These are phyloP conservation scores for Silene vulgaris DNA, from an alignment of 179 eudicot genomes.

Conservation along the genomic window DNA sequence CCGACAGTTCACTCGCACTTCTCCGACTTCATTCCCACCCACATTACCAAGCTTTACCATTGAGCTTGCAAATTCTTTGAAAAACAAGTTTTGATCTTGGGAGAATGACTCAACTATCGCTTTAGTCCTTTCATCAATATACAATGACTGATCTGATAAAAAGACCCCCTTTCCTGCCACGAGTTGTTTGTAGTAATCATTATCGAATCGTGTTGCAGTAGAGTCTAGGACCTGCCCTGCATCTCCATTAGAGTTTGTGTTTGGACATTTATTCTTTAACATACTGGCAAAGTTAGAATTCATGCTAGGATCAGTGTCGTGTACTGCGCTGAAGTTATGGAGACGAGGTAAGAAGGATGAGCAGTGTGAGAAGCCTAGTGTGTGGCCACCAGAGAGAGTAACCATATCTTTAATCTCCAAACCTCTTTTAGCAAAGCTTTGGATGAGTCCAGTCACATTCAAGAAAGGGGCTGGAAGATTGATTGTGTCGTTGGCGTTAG, in stretches of 20 bases:
- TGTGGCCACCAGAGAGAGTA: constrained; percentile 67
- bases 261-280: constrained; percentile 45
- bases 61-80: constrained; percentile 48
- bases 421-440: constrained; percentile 49
- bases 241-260: constrained; percentile 30
- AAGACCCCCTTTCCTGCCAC: constrained; percentile 50
- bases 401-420: constrained; percentile 47
- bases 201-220: constrained; percentile 46
- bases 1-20: constrained; percentile 50
- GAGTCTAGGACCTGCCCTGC: constrained; percentile 58
- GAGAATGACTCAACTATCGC: constrained; percentile 45
- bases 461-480: constrained; percentile 49
- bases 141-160: constrained; percentile 49
- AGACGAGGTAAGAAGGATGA: constrained; percentile 51
- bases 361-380: constrained; percentile 73
- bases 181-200: constrained; percentile 39
- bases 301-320: constrained; percentile 52
- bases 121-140: constrained; percentile 41
- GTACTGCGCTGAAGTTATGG: constrained; percentile 38
- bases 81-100: constrained; percentile 43
- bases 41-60: constrained; percentile 60
- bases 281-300: constrained; percentile 32
- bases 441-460: constrained; percentile 46
- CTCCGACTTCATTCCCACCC: constrained; percentile 47
- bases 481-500: constrained; percentile 49